Evolutionary conservation across 2,329 filamentous ascomycete species (phyloP), one percentile per base, ranked within the genome.

Genomic region (Thermochaetoides dissita): DNA sequence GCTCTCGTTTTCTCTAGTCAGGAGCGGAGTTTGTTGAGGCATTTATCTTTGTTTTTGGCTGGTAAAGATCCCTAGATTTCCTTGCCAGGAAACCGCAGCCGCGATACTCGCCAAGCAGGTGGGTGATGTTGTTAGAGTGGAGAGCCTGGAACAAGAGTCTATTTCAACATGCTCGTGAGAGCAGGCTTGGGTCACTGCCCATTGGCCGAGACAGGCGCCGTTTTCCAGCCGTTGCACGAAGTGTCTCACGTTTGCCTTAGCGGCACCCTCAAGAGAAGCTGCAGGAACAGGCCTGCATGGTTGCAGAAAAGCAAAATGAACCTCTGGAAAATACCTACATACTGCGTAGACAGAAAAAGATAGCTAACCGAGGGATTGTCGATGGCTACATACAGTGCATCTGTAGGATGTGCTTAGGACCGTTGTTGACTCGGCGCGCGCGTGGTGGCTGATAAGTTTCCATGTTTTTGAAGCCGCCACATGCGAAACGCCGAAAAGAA

Each of bases 201-300:
- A 46, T 46, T 49, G 48, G 46, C 30, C 33, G 34, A 33, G 28
- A 9, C n/a, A 12, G 10, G 12, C 31, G 39, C 41, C 46, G 42
- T 48, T 48, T 46, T 24, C 17, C 32, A 43, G 46, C 48, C 48
- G 48, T 49, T 49, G 46, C 40, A 38, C 36, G 33, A 46, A 47
- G 46, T 49, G 48, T 49, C 46, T 49, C 48, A 49, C 46, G 41
- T 45, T 45, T 37, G 40, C 40, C 46, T 41, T 29, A 17, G 17
- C 12, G 30, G 32, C 36, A 32, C 38, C 35, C n/a, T 43, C 39
- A 30, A 17, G 30, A 29, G n/a, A 34, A 31, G 3, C 12, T 30
- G 12, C 12, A 6, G 9, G 39, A 28, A 36, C 30, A 38, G 29
- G 17, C 12, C 29, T 10, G 24, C 11, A 32, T 36, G n/a, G 37